phyloP scores from a whole-genome alignment of 192 early-diverging fungal species.

The Backusella tuberculispora region DNA sequence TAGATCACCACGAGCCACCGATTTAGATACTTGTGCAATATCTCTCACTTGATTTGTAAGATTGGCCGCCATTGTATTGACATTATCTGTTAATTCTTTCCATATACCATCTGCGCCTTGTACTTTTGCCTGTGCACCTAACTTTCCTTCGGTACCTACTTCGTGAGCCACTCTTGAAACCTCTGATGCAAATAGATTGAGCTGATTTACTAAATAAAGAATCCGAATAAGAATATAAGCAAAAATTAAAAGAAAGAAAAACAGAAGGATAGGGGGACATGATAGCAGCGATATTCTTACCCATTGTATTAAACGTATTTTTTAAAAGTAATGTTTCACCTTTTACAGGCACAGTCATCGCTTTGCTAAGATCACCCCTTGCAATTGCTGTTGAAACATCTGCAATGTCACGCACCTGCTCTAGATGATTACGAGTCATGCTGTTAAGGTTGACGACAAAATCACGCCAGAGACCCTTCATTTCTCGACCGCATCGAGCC shows the following conservation, averaged over 20 bases:
- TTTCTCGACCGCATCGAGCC: constrained; percentile 47
- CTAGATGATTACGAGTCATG: constrained; percentile 57
- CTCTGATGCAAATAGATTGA: constrained; percentile 58
- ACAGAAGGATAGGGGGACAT: background rate
- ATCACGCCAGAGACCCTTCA: constrained; percentile 59
- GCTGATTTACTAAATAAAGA: constrained; percentile 49
- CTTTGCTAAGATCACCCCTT: constrained; percentile 70
- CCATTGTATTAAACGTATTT: constrained; percentile 77
- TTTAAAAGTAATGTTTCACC: constrained; percentile 80
- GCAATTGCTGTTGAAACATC: constrained; percentile 72
- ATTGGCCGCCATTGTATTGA: constrained; percentile 65
- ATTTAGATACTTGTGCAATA: constrained; percentile 67
- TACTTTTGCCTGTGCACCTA: constrained; percentile 66
- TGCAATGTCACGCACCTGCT: constrained; percentile 70
- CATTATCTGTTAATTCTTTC: constrained; percentile 55
- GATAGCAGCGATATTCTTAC: constrained; percentile 43
- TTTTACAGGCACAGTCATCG: constrained; percentile 67
- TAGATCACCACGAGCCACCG: constrained; percentile 60
- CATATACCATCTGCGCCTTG: constrained; percentile 50
- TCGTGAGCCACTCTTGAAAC: constrained; percentile 70
- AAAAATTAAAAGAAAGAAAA: background rate
- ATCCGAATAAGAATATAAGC: background rate
- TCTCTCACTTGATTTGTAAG: constrained; percentile 63
- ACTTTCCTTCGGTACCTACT: constrained; percentile 69
- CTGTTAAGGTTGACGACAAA: constrained; percentile 61